Conservation (phyloP, 441 rosid genomes). For the Manihot esculenta region DNA sequence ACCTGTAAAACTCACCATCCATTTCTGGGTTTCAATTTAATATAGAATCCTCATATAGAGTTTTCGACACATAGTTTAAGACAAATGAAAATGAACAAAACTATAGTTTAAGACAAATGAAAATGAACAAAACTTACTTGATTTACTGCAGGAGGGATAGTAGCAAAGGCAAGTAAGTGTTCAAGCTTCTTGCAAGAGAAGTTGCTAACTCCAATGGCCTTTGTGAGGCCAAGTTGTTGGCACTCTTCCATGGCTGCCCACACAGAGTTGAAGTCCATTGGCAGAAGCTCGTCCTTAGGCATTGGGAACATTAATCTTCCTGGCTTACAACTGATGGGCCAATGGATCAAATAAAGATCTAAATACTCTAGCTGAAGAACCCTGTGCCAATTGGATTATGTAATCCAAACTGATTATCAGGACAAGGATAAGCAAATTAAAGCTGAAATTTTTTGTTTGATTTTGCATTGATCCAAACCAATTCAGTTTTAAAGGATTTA, state of each 20-base stretch:
- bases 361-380: conserved; percentile 31
- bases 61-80: neutral
- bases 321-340: conserved; percentile 36
- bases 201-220: conserved; percentile 40
- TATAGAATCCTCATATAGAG: no score
- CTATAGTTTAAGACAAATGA: neutral
- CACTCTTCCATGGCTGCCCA: conserved; percentile 48
- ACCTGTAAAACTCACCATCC: conserved; percentile 25
- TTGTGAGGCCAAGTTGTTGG: conserved; percentile 38
- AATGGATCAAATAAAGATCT: conserved; percentile 37
- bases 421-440: neutral
- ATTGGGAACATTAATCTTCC: conserved; percentile 12
- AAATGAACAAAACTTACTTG: conserved; percentile 23
- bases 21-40: neutral
- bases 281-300: conserved; percentile 25
- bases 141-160: conserved; percentile 34
- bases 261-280: conserved; percentile 30
- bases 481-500: neutral
- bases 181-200: conserved; percentile 40
- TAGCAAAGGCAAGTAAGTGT: conserved; percentile 30
- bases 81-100: neutral
- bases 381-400: conserved; percentile 5
- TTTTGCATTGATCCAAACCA: neutral
- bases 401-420: neutral
- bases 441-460: neutral